phyloP scores from a whole-genome alignment of 345 rosid species.

The Nephelium lappaceum region DNA sequence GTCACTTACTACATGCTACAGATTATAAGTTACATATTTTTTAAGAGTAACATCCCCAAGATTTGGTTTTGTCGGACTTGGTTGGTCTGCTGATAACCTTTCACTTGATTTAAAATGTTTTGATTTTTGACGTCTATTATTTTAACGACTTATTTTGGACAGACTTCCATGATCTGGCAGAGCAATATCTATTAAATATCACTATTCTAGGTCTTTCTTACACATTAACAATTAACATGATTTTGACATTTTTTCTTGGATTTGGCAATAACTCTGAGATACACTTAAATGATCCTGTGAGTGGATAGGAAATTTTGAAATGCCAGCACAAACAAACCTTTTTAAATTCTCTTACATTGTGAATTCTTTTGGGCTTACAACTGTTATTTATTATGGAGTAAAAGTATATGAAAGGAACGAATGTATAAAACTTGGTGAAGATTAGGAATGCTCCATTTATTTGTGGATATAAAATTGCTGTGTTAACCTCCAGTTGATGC shows the following conservation, averaged over 20 bases:
- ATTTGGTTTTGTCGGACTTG: neutral
- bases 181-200: neutral
- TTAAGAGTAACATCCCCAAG: neutral
- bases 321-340: neutral
- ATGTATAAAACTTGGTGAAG: neutral
- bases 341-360: constrained; percentile 2
- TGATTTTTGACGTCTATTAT: neutral
- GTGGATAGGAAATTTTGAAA: neutral
- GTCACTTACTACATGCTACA: neutral
- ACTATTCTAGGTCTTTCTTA: neutral
- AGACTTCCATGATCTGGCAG: neutral
- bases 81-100: neutral
- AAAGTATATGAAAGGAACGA: neutral
- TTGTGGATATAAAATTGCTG: neutral
- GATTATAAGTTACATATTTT: neutral
- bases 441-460: constrained; percentile 5
- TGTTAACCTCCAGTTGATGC: constrained; percentile 5
- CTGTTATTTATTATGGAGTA: neutral
- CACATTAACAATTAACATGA: neutral
- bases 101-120: neutral
- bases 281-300: neutral
- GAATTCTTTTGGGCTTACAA: neutral
- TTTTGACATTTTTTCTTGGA: neutral
- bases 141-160: neutral
- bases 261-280: neutral